Conservation (phyloP, 345 rosid species). For the Rhizophora apiculata region DNA sequence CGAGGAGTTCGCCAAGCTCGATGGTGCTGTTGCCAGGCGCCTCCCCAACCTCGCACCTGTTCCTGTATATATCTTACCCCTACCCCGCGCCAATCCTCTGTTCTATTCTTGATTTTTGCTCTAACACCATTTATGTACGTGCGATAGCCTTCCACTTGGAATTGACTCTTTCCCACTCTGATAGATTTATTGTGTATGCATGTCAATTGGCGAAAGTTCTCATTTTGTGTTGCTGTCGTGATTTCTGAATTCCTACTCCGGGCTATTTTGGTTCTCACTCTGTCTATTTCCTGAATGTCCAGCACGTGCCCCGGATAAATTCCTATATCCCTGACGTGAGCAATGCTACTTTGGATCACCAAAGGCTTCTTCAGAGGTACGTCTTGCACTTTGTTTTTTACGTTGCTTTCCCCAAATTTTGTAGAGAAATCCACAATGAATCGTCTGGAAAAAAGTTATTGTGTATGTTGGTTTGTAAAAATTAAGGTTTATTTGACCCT, state of each 20-base stretch:
- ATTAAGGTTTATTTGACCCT: neutral
- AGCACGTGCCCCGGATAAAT: slow-evolving; percentile 88
- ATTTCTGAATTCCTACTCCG: neutral
- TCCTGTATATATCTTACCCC: slow-evolving; percentile 41
- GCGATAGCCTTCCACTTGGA: neutral
- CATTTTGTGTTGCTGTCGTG: neutral
- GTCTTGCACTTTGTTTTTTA: slow-evolving; percentile 20
- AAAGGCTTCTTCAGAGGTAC: slow-evolving; percentile 84
- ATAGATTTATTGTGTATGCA: neutral
- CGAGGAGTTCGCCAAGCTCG: slow-evolving; percentile 72
- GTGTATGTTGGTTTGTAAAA: neutral
- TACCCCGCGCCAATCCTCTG: neutral
- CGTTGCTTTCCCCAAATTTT: neutral
- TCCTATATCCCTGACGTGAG: slow-evolving; percentile 65
- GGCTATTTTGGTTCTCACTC: slow-evolving; percentile 8
- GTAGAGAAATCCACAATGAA: neutral
- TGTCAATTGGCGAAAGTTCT: neutral
- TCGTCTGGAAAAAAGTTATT: slow-evolving; percentile 3
- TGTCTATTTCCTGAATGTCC: slow-evolving; percentile 22
- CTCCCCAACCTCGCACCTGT: slow-evolving; percentile 73
- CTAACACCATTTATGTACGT: neutral
- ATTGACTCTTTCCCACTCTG: neutral
- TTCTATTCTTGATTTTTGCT: neutral
- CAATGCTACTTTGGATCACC: slow-evolving; percentile 87
- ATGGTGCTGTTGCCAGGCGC: slow-evolving; percentile 74